Evolutionary conservation across 2,329 filamentous ascomycete genomes (phyloP), one percentile per base, ranked within the genome.

Genomic region (Periconia digitata): DNA sequence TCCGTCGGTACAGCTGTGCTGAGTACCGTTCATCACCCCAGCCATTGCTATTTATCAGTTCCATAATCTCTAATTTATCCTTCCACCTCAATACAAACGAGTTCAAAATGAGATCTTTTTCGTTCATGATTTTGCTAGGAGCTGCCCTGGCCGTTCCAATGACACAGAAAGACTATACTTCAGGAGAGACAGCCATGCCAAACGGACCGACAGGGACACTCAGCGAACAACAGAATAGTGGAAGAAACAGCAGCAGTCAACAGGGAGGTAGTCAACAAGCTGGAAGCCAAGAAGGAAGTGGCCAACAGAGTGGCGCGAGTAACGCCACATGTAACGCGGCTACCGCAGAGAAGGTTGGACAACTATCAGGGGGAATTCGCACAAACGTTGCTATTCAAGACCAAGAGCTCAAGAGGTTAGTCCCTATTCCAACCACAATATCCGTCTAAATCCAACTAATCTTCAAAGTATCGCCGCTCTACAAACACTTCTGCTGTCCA

Each of bases 381-480:
- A 45, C 50, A 8, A 61, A 60, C 29, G 50, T 63, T 20, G 47
- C 53, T 20, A 60, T 63, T 15, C 60, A 63, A 37, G 49, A 49
- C 17, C 51, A 58, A 16, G 60, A 63, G 24, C 44, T 61, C 3
- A 43, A 54, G 41, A 55, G 55, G 60, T 57, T 44, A 12, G 46
- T 35, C 12, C 4, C n/a, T 10, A 32, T 32, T n/a, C n/a, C n/a
- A n/a, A n/a, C n/a, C n/a, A n/a, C n/a, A n/a, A n/a, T n/a, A 32
- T 8, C 8, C 29, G 29, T 21, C 35, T 38, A 10, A 18, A 38
- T 16, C 16, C 12, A 32, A n/a, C 15, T 27, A 23, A 41, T 2
- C 39, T 15, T 22, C 7, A 6, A 12, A 41, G 44, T n/a, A 21
- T 38, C 2, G 7, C 36, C 27, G 37, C 22, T 17, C 44, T 42